Conservation (phyloP, 2,329 filamentous ascomycete genomes). For the Fusarium lyarnte region DNA sequence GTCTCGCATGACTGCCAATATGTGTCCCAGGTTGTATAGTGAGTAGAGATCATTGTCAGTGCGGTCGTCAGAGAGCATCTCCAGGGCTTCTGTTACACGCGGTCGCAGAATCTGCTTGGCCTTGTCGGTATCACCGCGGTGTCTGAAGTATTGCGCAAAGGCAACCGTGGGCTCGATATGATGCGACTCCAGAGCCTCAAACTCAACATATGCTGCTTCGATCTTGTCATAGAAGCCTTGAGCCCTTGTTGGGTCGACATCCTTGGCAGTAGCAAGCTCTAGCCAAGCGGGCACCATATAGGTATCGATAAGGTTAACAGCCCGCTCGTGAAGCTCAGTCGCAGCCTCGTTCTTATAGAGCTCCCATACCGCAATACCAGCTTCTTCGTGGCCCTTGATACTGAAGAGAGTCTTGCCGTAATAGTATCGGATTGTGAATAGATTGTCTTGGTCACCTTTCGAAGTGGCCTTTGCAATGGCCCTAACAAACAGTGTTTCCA, state of each 20-base stretch:
- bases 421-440: background rate
- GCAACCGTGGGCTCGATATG: background rate
- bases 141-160: background rate
- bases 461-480: background rate
- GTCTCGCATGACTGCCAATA: background rate
- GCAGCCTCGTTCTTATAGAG: background rate
- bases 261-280: background rate
- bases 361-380: background rate
- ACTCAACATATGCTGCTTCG: background rate
- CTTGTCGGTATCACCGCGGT: background rate
- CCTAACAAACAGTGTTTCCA: background rate
- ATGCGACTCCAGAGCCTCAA: background rate
- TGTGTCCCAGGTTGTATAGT: background rate
- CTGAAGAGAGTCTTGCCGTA: background rate
- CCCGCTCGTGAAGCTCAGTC: background rate
- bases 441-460: accelerated
- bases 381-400: background rate
- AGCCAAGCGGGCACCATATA: background rate
- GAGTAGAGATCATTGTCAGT: background rate
- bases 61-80: background rate
- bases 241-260: background rate
- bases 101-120: background rate
- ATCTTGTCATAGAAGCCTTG: background rate
- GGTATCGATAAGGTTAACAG: background rate
- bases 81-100: background rate